phyloP scores from a whole-genome alignment of 371 early-diverging fungal species.

The Actinomortierella wolfii region DNA sequence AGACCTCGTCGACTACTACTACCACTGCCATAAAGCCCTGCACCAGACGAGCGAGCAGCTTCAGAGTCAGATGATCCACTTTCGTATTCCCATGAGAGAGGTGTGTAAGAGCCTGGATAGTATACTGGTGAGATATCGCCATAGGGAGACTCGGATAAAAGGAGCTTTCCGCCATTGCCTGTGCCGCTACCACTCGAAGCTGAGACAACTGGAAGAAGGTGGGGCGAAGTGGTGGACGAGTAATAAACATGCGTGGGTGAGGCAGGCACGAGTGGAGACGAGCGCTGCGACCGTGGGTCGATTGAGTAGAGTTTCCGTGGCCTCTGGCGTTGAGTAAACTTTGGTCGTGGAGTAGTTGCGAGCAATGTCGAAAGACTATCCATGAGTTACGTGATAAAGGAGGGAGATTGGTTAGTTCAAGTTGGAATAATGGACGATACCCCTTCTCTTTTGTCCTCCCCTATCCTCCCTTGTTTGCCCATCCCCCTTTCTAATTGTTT shows the following conservation, averaged over 20 bases:
- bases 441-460: no score
- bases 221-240: constrained; percentile 36
- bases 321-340: constrained; percentile 31
- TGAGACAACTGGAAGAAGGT: constrained; percentile 34
- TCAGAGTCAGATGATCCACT: constrained; percentile 46
- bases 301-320: constrained; percentile 45
- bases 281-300: constrained; percentile 34
- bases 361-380: constrained; percentile 41
- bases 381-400: not conserved
- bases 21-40: no score
- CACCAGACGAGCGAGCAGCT: constrained; percentile 10
- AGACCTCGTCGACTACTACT: constrained; percentile 8
- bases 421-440: no score
- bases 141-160: constrained; percentile 22
- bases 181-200: no score
- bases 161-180: no score
- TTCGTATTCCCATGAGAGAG: constrained; percentile 39
- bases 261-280: constrained; percentile 40
- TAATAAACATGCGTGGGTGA: constrained; percentile 45
- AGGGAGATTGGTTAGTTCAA: no score
- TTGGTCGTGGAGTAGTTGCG: constrained; percentile 34
- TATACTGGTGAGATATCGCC: constrained; percentile 44
- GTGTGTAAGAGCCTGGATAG: constrained; percentile 39
- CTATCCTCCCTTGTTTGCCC: no score
- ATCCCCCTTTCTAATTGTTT: no score